Evolutionary conservation across 2,329 filamentous ascomycete genomes (phyloP), one percentile per base, ranked within the genome.

Genomic region (Paracorniculantispora psalliotae): DNA sequence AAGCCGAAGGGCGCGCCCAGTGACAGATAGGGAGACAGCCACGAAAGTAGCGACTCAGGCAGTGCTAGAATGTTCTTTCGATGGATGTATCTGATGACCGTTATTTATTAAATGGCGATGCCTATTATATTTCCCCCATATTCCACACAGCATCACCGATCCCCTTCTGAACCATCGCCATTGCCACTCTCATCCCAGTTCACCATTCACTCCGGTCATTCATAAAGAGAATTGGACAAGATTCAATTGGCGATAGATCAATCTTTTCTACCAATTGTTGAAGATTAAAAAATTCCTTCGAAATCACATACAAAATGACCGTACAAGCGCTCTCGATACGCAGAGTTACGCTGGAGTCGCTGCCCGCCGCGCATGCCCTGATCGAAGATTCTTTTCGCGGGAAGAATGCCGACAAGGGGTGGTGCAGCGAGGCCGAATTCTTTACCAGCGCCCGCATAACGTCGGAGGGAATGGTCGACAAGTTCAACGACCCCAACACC

Each of bases 371-470:
- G 28, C 71, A 75, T 23, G 61, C 68, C 3, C 72, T 80, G 54
- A 70, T 80, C 51, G 68, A 72, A 51, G 73, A 73, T 2, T 77
- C 77, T 41, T 80, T 78, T 68, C 76, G 77, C 60, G 77, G 77
- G 54, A 72, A 73, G 2, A 57, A 66, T 25, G 73, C 70, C 63
- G 70, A 72, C 30, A 64, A 67, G 17, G 78, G 78, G 56, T 80
- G 77, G 78, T 79, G 77, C 15, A 78, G 75, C 4, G 77, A 79
- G 62, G 75, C 77, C 17, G 74, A 79, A 59, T 69, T 79, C 9
- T 63, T 80, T 21, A 66, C 65, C 10, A 76, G 74, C 65, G 68
- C 75, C 25, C 76, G 77, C 67, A 79, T 80, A 66, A 72, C 75
- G 61, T 61, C 66, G 1, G 61, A 59, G 0, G 72, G 72, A 6